Conservation (phyloP, 768 basidiomycete species). For the Pholiota molesta region DNA sequence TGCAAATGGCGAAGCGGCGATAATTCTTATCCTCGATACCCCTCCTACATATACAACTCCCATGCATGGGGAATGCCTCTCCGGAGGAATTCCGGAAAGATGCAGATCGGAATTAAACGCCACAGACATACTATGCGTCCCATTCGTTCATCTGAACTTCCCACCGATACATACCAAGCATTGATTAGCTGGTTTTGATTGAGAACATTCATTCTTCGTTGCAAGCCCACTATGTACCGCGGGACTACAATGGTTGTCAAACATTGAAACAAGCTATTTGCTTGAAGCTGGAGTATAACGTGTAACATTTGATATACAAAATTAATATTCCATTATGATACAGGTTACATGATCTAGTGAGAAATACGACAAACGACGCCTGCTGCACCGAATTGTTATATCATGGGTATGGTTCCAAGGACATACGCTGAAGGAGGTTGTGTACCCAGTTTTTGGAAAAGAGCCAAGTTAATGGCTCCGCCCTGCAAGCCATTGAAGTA, state of each 20-base stretch:
- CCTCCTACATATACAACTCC: too few species aligned
- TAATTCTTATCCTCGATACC: conserved; percentile 27
- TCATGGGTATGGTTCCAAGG: conserved; percentile 2
- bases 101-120: too few species aligned
- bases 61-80: too few species aligned
- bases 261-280: not conserved
- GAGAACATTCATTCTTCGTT: too few species aligned
- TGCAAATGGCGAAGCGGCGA: conserved; percentile 83
- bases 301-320: conserved; percentile 3
- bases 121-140: too few species aligned
- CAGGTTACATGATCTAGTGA: conserved; percentile 12
- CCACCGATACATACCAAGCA: too few species aligned
- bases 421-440: not conserved
- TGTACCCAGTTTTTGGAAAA: not conserved
- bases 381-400: not conserved
- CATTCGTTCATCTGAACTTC: too few species aligned
- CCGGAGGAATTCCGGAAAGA: too few species aligned
- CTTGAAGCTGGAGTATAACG: not conserved
- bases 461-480: conserved; percentile 57
- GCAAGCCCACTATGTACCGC: not conserved
- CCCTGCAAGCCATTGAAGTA: conserved; percentile 84
- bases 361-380: not conserved
- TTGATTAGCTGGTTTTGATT: too few species aligned
- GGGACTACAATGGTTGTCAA: not conserved
- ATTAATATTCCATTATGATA: conserved; percentile 9